Conservation (phyloP, 208 protist species). For the Leishmania lainsoni region DNA sequence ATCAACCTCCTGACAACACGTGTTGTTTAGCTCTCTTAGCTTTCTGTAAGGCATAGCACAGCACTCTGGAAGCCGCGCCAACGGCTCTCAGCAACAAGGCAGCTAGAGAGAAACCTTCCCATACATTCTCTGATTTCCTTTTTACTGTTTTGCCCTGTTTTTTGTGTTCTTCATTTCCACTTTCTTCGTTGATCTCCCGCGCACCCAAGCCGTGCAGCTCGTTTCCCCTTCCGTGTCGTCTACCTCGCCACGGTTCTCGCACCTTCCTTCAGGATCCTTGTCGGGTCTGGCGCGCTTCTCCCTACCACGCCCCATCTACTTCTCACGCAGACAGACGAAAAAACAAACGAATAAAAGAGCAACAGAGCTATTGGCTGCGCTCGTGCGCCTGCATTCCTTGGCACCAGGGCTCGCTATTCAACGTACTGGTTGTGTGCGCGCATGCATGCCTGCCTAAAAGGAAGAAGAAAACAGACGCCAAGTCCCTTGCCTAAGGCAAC, state of each 20-base stretch:
- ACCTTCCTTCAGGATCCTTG: neutral
- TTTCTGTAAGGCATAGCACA: neutral
- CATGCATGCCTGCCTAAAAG: neutral
- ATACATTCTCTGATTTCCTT: neutral
- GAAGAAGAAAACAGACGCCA: neutral
- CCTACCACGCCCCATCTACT: neutral
- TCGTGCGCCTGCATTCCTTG: neutral
- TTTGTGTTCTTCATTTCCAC: neutral
- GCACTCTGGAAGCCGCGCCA: neutral
- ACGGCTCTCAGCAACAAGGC: neutral
- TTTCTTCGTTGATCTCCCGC: constrained; percentile 14
- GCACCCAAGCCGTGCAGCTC: neutral
- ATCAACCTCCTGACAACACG: neutral
- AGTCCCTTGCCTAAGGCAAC: neutral
- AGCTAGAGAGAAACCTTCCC: neutral
- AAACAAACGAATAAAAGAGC: too few species aligned
- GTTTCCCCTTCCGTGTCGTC: neutral
- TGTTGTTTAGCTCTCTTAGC: neutral
- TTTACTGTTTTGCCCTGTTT: neutral
- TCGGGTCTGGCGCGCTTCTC: neutral
- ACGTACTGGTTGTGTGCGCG: neutral
- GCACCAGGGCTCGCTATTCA: neutral
- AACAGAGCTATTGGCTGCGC: neutral
- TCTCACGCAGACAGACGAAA: neutral
- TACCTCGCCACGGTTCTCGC: neutral